Evolutionary conservation across 768 basidiomycete species (phyloP), one percentile per base, ranked within the genome.

Genomic region (Suillus placidus): DNA sequence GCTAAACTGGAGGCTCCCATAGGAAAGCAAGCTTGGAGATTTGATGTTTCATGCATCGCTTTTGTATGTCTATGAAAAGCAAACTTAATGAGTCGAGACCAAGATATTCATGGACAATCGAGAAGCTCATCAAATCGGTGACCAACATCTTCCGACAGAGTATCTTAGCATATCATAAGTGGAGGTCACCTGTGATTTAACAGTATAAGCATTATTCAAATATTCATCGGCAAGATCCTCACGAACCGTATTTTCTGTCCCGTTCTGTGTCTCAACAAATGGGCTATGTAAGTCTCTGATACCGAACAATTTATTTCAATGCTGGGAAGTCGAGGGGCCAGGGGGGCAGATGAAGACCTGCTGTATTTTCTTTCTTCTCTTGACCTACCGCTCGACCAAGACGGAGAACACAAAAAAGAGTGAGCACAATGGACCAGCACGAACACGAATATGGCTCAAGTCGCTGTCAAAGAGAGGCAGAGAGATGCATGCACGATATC

Each of bases 221-320:
- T 26, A 26, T 49, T 14, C 14, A 13, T 20, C 4, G 14, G 32
- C 14, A 12, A 42, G 18, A 1, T 20, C 5, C 9, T n/a, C 8
- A 66, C 68, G 3, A 63, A 82, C 83, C 82, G 65, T 79, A 83
- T 73, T 75, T 73, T 47, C 76, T 70, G 14, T 78, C 80, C 82
- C 83, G 83, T 47, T 78, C 76, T 10, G 57, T 79, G 81, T 7
- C 77, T 80, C 14, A 80, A 49, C 80, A 80, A 84, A 40, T 69
- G 74, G 0, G 66, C 79, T 42, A n/a, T n/a, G n/a, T n/a, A 81
- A 75, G 38, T 71, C 70, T 47, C 76, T 75, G 76, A 84, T 80
- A 60, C 81, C 80, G 6, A 82, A 68, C 7, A 83, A 64, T 65
- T 83, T 84, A 20, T 9, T 43, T 80, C 83, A 23, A 84, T 67